A percentile compares a stretch with the other conserved stretches of the same genome.
Conservation (phyloP, 345 rosid genomes). For the Salix koriyanagi region DNA sequence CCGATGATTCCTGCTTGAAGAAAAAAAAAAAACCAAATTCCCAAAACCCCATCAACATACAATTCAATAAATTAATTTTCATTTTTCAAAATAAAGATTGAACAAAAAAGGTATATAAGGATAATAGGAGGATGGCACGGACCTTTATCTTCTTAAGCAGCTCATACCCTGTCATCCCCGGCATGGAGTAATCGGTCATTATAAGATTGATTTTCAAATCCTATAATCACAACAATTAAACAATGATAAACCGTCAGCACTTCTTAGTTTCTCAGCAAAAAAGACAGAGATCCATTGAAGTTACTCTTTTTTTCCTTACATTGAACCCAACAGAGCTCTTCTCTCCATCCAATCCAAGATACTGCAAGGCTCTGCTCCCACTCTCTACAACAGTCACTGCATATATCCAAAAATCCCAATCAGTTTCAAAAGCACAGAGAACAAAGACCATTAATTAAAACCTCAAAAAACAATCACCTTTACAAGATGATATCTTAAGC, state of each 20-base stretch:
- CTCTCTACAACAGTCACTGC: conserved; percentile 77
- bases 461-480: conserved; percentile 38
- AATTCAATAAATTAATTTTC: background rate
- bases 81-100: background rate
- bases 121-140: background rate
- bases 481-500: conserved; percentile 71
- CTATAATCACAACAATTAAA: conserved; percentile 24
- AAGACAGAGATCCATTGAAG: background rate
- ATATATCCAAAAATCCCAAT: background rate
- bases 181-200: conserved; percentile 85
- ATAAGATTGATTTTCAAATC: conserved; percentile 72
- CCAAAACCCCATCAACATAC: background rate
- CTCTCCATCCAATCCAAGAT: conserved; percentile 73
- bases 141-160: conserved; percentile 77
- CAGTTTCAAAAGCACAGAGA: background rate
- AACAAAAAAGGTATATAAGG: background rate
- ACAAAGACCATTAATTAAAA: background rate
- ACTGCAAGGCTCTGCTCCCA: conserved; percentile 67
- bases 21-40: background rate
- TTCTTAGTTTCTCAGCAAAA: conserved; percentile 15
- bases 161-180: conserved; percentile 84
- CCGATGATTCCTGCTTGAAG: conserved; percentile 55
- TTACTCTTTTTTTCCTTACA: conserved; percentile 35
- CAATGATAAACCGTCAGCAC: background rate
- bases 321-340: conserved; percentile 51